Percentiles rank a stretch among this genome's conserved stretches.
Evolutionary conservation across 139 green algal genomes (phyloP).

Genomic region (Coelastrella sp.): DNA sequence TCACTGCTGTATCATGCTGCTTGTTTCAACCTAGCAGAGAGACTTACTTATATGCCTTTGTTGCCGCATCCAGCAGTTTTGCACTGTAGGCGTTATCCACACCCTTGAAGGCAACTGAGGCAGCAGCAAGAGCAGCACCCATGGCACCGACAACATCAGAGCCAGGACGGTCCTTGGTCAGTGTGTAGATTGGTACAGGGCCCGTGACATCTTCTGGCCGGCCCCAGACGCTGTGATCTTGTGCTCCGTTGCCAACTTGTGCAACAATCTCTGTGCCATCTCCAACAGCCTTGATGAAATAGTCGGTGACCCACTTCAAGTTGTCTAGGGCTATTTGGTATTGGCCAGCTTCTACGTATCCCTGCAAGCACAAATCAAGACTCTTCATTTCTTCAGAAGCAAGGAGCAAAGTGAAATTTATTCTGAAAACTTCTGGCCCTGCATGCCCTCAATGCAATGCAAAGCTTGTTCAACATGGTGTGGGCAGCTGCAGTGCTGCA

Average conservation of each 20-base stretch:
- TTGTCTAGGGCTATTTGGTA: conserved; percentile 43
- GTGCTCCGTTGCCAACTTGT: conserved; percentile 27
- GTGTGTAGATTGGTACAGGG: conserved; percentile 38
- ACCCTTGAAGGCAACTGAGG: conserved; percentile 36
- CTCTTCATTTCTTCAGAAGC: no score
- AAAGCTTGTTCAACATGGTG: no score
- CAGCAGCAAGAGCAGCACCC: conserved; percentile 45
- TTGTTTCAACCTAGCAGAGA: neutral
- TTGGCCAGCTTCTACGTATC: conserved; percentile 49
- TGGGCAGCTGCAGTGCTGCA: no score
- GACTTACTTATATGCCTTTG: conserved; percentile 42
- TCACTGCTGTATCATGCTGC: neutral
- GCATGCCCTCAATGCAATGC: neutral
- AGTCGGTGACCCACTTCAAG: conserved; percentile 66
- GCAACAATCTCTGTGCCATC: conserved; percentile 39
- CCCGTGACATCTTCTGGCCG: conserved; percentile 43
- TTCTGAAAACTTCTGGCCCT: neutral
- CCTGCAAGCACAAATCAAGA: neutral
- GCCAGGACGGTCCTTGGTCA: conserved; percentile 33
- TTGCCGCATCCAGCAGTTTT: conserved; percentile 32
- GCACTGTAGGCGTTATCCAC: conserved; percentile 25
- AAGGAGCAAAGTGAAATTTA: neutral
- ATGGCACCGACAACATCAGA: conserved; percentile 50
- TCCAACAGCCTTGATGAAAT: conserved; percentile 58
- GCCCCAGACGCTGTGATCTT: conserved; percentile 46